A percentile compares a stretch with the other conserved stretches of the same genome.
These are phyloP conservation scores for Aureobasidium sp. DNA, from an alignment of 2,329 filamentous ascomycete species.

Conservation along the genomic window DNA sequence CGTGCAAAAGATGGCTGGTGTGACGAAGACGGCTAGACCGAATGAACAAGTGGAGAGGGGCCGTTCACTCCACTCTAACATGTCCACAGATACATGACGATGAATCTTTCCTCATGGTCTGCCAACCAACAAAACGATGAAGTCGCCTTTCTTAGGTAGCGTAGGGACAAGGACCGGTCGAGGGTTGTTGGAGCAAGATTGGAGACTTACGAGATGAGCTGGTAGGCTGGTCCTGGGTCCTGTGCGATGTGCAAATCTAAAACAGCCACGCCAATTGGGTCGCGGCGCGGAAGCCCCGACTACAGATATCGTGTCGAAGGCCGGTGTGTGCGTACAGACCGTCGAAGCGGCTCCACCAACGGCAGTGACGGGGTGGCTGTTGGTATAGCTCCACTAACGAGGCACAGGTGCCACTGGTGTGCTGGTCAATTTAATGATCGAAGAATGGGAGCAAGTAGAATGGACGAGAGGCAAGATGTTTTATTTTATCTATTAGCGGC, in stretches of 20 bases:
- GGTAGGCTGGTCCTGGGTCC: no score
- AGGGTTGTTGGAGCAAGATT: background rate
- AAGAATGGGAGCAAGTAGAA: no score
- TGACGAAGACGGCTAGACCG: background rate
- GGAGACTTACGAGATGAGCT: background rate
- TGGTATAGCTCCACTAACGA: no score
- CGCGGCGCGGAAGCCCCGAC: background rate
- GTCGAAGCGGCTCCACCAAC: background rate
- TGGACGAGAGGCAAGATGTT: no score
- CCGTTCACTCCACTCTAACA: conserved; percentile 2
- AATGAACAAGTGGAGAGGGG: conserved; percentile 12
- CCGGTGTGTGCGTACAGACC: background rate
- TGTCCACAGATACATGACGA: background rate
- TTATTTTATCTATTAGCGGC: no score
- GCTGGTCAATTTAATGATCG: no score
- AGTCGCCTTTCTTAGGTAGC: background rate
- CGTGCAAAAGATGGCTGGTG: conserved; percentile 3
- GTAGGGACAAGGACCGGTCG: background rate
- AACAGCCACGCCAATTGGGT: background rate
- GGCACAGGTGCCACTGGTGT: no score
- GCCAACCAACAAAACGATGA: background rate
- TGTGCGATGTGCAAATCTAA: background rate
- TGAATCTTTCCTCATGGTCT: background rate
- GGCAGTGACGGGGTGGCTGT: background rate
- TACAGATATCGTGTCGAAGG: background rate